phyloP scores from a whole-genome alignment of 495 filamentous ascomycete species.

The Melanomma pulvis-pyrius region DNA sequence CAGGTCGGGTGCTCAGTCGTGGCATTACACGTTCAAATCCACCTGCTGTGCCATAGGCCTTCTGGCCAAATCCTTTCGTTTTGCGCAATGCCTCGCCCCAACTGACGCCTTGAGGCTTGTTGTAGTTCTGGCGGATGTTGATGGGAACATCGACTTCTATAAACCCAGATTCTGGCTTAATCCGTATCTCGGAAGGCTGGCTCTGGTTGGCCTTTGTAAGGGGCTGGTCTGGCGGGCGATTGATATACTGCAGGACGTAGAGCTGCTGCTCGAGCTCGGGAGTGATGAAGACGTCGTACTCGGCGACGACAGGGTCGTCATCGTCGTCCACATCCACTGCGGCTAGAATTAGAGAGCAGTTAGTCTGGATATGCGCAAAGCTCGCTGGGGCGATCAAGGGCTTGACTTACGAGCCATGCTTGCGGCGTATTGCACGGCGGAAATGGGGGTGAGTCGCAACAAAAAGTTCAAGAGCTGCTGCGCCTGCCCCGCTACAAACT shows the following conservation, averaged over 20 bases:
- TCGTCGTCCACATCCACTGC: conserved; percentile 40
- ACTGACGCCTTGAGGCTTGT: conserved; percentile 62
- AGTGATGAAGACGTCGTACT: conserved; percentile 65
- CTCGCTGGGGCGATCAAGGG: background rate
- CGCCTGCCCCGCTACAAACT: conserved; percentile 10
- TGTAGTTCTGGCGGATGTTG: conserved; percentile 63
- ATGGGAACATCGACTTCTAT: conserved; percentile 77
- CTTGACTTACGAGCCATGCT: conserved; percentile 5
- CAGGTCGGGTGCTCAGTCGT: background rate
- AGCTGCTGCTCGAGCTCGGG: conserved; percentile 45
- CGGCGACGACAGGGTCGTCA: conserved; percentile 60
- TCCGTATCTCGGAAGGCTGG: conserved; percentile 62
- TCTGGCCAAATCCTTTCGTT: conserved; percentile 60
- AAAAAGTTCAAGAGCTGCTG: conserved; percentile 1
- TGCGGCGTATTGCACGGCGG: background rate
- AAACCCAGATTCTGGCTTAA: conserved; percentile 68
- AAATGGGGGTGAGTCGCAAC: background rate
- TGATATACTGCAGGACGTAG: conserved; percentile 74
- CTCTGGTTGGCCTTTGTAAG: conserved; percentile 59
- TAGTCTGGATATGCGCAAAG: background rate
- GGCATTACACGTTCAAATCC: conserved; percentile 51
- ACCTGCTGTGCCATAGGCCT: conserved; percentile 59
- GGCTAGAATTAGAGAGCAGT: background rate
- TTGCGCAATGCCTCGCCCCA: conserved; percentile 70
- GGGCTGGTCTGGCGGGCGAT: conserved; percentile 53